Evolutionary conservation across 2,329 filamentous ascomycete genomes (phyloP).

Genomic region (Beauveria rudraprayagi): DNA sequence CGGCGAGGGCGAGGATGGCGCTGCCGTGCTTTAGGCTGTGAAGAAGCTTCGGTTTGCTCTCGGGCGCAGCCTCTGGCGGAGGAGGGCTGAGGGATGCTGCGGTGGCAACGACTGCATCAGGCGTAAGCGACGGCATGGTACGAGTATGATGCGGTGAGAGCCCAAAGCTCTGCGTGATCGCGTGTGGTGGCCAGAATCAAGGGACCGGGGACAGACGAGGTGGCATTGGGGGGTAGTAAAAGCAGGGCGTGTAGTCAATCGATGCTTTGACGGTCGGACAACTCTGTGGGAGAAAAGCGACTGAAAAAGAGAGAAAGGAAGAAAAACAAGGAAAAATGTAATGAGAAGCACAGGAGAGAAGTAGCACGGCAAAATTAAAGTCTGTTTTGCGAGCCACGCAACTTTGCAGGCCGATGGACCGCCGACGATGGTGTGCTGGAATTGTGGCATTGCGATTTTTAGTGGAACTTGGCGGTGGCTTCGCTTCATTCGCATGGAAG

Average conservation of each 20-base stretch:
- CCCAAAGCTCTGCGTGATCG: neutral
- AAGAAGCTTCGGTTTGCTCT: constrained; percentile 50
- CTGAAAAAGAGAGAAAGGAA: too few relatives aligned
- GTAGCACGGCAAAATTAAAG: neutral
- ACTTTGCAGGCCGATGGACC: neutral
- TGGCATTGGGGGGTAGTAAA: neutral
- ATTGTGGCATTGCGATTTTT: constrained; percentile 12
- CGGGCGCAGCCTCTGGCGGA: neutral
- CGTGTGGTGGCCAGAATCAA: neutral
- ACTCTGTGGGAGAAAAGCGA: neutral
- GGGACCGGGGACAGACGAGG: neutral
- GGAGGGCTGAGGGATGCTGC: neutral
- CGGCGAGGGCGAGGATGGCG: constrained; percentile 73
- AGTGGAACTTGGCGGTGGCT: neutral
- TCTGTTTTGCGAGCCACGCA: neutral
- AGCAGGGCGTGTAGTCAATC: too few relatives aligned
- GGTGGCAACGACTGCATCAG: neutral
- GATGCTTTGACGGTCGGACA: too few relatives aligned
- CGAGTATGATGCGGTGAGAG: neutral
- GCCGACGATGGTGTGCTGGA: constrained; percentile 10
- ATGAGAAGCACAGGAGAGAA: neutral
- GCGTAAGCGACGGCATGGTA: constrained; percentile 3
- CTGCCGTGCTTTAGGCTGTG: constrained; percentile 71
- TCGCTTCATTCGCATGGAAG: too few relatives aligned
- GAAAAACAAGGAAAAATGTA: neutral